These are phyloP conservation scores for Talaromyces sp. DNA, from an alignment of 2,329 filamentous ascomycete genomes.

Conservation along the genomic window DNA sequence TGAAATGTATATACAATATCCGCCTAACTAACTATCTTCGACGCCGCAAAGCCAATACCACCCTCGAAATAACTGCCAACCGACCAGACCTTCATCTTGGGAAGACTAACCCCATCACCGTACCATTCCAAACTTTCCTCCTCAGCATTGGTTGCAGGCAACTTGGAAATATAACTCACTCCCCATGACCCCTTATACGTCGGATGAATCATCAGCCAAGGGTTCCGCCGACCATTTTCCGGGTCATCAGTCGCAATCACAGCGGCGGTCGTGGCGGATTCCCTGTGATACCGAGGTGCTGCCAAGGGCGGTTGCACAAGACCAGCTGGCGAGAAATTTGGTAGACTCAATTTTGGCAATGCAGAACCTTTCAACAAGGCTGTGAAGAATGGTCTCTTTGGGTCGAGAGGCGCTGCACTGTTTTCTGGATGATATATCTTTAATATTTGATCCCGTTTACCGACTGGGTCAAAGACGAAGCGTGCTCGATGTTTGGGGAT, in stretches of 20 bases:
- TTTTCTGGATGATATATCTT: background rate
- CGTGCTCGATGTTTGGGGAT: background rate
- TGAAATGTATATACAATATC: background rate
- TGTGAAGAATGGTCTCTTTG: background rate
- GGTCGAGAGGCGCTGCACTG: background rate
- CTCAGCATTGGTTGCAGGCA: background rate
- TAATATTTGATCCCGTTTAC: background rate
- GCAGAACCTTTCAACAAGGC: background rate
- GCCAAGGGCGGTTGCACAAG: slow-evolving; percentile 2
- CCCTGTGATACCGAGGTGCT: background rate
- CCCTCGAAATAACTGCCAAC: background rate
- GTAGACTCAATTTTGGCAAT: background rate
- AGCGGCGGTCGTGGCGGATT: background rate
- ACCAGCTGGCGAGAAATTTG: background rate
- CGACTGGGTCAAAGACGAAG: background rate
- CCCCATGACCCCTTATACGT: background rate
- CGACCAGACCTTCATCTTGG: background rate
- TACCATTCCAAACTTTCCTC: background rate
- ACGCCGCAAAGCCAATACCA: background rate
- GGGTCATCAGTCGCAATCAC: slow-evolving; percentile 6
- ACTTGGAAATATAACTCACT: background rate
- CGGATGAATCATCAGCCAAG: background rate
- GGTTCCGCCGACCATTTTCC: background rate
- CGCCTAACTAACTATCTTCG: background rate
- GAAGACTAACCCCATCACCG: background rate